Conservation (phyloP, 2,329 filamentous ascomycete species). For the Diaporthe velutina region DNA sequence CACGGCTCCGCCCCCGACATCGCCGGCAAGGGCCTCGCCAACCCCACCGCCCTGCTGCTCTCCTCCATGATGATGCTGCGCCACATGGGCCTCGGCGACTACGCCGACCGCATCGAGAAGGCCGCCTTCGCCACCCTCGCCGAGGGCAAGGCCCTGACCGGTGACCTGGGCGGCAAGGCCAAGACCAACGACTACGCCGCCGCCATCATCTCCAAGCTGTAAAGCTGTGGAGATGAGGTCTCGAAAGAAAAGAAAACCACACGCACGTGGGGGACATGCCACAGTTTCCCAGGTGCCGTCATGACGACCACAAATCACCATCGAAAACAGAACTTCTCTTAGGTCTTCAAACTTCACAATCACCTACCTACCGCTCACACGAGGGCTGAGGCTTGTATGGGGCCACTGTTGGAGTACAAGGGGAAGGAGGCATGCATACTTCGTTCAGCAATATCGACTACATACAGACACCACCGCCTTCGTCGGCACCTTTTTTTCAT, state of each 20-base stretch:
- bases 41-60: slow-evolving; percentile 95
- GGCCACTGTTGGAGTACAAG: slow-evolving; percentile 24
- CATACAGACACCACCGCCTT: slow-evolving; percentile 31
- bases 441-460: slow-evolving; percentile 23
- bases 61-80: slow-evolving; percentile 99
- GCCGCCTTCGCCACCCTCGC: slow-evolving; percentile 95
- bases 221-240: slow-evolving; percentile 46
- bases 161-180: slow-evolving; percentile 94
- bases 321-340: background rate
- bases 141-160: slow-evolving; percentile 96
- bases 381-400: slow-evolving; percentile 17
- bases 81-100: slow-evolving; percentile 91
- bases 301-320: slow-evolving; percentile 4
- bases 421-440: slow-evolving; percentile 22
- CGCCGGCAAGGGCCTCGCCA: slow-evolving; percentile 94
- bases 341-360: background rate
- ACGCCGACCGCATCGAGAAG: slow-evolving; percentile 90
- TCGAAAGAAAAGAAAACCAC: background rate
- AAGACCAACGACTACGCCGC: slow-evolving; percentile 95
- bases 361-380: background rate
- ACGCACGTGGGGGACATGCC: background rate
- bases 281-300: background rate
- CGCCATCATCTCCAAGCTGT: slow-evolving; percentile 84
- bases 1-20: slow-evolving; percentile 98
- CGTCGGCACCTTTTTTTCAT: slow-evolving; percentile 24